Evolutionary conservation across 2,329 filamentous ascomycete species (phyloP).

Genomic region (Fusarium chuoi): DNA sequence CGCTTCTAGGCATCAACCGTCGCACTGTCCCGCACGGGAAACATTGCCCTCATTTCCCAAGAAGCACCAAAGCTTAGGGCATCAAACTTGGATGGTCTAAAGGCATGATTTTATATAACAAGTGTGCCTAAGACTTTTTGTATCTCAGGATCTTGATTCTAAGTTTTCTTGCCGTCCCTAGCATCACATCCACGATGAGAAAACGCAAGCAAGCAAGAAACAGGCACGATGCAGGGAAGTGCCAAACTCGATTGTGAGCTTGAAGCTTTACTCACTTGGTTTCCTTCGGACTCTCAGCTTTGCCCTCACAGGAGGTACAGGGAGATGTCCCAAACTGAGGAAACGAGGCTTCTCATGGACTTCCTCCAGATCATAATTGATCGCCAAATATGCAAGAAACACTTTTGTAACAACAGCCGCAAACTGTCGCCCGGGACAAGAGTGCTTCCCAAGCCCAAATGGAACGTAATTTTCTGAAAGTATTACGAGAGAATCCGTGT

Average conservation of each 20-base stretch:
- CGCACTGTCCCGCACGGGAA: fast-evolving
- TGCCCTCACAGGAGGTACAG: neutral
- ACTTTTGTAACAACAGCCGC: neutral
- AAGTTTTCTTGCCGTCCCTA: fast-evolving
- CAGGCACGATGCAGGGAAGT: fast-evolving
- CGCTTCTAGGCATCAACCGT: neutral
- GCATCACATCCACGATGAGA: fast-evolving
- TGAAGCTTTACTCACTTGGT: fast-evolving
- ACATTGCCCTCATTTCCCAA: neutral
- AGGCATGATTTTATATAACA: fast-evolving
- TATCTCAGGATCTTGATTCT: fast-evolving
- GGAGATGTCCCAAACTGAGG: neutral
- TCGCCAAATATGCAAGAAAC: neutral
- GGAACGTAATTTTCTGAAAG: neutral
- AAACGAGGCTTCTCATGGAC: neutral
- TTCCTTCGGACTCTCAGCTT: neutral
- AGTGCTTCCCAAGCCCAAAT: neutral
- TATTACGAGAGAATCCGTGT: neutral
- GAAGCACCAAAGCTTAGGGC: neutral
- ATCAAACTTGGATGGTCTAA: fast-evolving
- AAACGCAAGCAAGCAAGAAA: neutral
- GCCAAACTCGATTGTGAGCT: fast-evolving
- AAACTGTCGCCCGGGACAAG: neutral
- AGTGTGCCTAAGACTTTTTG: fast-evolving
- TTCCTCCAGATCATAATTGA: neutral